Percentiles rank a stretch among this genome's conserved stretches.
phyloP scores from a whole-genome alignment of 1,284 basidiomycete species.

The Leccinum proximum region DNA sequence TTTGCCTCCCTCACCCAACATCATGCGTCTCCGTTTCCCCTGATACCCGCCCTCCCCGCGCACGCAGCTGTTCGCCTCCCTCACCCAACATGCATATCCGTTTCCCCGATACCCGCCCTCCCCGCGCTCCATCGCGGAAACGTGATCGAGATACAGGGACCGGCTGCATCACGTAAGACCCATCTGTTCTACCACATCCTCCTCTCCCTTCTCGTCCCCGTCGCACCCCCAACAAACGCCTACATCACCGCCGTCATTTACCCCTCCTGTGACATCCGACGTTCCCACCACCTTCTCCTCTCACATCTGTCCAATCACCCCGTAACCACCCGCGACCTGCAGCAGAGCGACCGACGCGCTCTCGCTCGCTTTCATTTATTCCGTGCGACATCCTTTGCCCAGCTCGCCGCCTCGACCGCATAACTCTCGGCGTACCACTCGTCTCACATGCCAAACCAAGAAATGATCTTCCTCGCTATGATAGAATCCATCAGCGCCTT shows the following conservation, averaged over 20 bases:
- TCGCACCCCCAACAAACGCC: conserved; percentile 30
- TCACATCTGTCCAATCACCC: conserved; percentile 32
- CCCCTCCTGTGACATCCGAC: conserved; percentile 52
- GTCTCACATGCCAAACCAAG: conserved; percentile 42
- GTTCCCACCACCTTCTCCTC: conserved; percentile 51
- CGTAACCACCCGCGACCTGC: conserved; percentile 18
- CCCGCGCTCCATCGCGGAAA: conserved; percentile 34
- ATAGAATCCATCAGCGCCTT: conserved; percentile 77
- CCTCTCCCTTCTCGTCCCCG: conserved; percentile 57
- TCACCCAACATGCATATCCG: conserved; percentile 8
- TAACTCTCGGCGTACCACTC: conserved; percentile 57
- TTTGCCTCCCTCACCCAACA: conserved; percentile 20
- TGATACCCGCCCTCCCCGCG: background rate
- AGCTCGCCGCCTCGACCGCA: conserved; percentile 64
- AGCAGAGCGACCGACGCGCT: conserved; percentile 37
- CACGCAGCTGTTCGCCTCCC: too few relatives aligned
- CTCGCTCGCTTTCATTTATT: conserved; percentile 63
- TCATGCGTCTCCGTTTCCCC: conserved; percentile 14
- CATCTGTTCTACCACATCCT: conserved; percentile 66
- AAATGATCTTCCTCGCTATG: conserved; percentile 55
- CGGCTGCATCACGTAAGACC: conserved; percentile 70
- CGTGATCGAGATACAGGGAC: conserved; percentile 73
- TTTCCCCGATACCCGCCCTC: conserved; percentile 28
- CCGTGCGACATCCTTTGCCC: conserved; percentile 57
- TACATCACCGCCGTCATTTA: conserved; percentile 62